phyloP scores from a whole-genome alignment of 2,329 filamentous ascomycete genomes.

The Colletotrichum eleusines region DNA sequence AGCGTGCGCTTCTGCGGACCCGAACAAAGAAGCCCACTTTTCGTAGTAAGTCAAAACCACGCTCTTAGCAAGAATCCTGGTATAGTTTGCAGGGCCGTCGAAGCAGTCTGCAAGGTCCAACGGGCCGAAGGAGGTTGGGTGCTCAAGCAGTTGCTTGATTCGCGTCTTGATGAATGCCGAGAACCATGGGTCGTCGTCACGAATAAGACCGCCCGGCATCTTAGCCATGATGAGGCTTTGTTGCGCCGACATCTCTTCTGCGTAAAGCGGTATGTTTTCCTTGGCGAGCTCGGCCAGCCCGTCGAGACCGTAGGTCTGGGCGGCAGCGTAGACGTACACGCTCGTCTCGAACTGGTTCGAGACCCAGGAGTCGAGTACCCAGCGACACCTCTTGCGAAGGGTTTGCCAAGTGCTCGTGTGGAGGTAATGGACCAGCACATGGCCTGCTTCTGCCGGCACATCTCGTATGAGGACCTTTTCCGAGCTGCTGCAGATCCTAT shows the following conservation, averaged over 20 bases:
- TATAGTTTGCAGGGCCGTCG: not conserved
- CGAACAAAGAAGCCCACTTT: not conserved
- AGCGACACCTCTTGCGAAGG: not conserved
- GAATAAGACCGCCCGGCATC: not conserved
- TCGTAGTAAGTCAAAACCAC: not conserved
- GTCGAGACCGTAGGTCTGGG: not conserved
- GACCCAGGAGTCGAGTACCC: not conserved
- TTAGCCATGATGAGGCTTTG: not conserved
- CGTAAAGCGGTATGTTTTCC: not conserved
- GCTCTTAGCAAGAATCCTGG: not conserved
- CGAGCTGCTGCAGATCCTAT: not conserved
- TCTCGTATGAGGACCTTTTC: not conserved
- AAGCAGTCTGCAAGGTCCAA: not conserved
- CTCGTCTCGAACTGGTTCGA: not conserved
- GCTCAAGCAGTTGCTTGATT: not conserved
- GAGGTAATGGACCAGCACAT: constrained; percentile 19
- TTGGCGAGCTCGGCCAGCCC: constrained; percentile 13
- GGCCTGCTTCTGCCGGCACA: constrained; percentile 12
- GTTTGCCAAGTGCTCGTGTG: constrained; percentile 12
- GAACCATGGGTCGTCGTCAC: constrained; percentile 8
- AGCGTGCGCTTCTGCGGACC: not conserved
- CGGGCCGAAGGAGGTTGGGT: not conserved
- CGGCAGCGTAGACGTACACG: not conserved
- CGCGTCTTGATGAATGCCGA: not conserved
- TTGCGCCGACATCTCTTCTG: not conserved